These are phyloP conservation scores for Alloascoidea hylecoeti DNA, from an alignment of 805 yeast genomes.

Conservation along the genomic window DNA sequence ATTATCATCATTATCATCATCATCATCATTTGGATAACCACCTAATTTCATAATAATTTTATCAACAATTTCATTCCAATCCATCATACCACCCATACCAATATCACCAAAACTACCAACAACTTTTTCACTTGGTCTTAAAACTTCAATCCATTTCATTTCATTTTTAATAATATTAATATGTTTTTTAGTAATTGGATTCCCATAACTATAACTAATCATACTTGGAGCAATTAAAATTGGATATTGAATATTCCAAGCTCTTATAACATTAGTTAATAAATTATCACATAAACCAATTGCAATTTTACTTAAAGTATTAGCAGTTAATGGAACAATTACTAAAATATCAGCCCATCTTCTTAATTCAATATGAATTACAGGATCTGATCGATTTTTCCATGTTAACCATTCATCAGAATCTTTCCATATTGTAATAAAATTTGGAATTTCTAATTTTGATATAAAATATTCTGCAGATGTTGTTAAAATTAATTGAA, in stretches of 20 bases:
- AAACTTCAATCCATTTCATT: slow-evolving; percentile 91
- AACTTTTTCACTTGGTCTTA: slow-evolving; percentile 90
- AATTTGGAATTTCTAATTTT: slow-evolving; percentile 43
- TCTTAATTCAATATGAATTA: slow-evolving; percentile 84
- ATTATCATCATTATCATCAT: slow-evolving; percentile 30
- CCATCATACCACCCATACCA: slow-evolving; percentile 99
- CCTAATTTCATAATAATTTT: slow-evolving; percentile 61
- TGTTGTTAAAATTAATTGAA: slow-evolving; percentile 75
- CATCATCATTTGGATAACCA: slow-evolving; percentile 42
- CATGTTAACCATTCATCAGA: slow-evolving; percentile 92
- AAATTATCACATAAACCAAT: slow-evolving; percentile 88
- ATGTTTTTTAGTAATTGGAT: slow-evolving; percentile 79
- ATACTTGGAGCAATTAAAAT: slow-evolving; percentile 88
- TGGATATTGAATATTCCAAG: slow-evolving; percentile 92
- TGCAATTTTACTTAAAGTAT: slow-evolving; percentile 79
- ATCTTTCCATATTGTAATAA: slow-evolving; percentile 84
- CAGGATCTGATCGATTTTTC: slow-evolving; percentile 75
- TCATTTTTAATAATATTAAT: slow-evolving; percentile 66
- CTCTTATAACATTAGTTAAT: slow-evolving; percentile 79
- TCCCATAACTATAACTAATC: slow-evolving; percentile 86
- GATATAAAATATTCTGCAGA: slow-evolving; percentile 71
- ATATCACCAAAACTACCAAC: slow-evolving; percentile 90
- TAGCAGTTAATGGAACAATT: slow-evolving; percentile 92
- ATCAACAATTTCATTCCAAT: slow-evolving; percentile 88
- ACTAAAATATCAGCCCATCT: slow-evolving; percentile 94